Conservation (phyloP, 495 filamentous ascomycete species). For the Bacidia rubella region DNA sequence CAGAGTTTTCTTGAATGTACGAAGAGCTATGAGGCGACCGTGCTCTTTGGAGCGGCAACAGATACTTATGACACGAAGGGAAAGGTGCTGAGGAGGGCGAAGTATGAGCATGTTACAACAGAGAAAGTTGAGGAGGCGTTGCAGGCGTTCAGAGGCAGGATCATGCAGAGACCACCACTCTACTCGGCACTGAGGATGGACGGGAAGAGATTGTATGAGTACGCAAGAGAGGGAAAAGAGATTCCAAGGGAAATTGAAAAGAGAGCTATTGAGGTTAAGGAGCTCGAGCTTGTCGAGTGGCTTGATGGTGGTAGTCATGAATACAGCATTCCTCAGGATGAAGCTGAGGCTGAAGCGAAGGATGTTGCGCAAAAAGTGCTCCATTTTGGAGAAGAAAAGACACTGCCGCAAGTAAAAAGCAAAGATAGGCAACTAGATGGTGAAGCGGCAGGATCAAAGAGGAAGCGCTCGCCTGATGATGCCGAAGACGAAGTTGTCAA, state of each 20-base stretch:
- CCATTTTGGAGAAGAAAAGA: slow-evolving; percentile 25
- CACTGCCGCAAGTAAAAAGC: slow-evolving; percentile 12
- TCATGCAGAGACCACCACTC: slow-evolving; percentile 83
- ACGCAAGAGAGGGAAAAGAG: slow-evolving; percentile 76
- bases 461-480: slow-evolving; percentile 20
- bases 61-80: slow-evolving; percentile 83
- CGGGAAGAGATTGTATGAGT: slow-evolving; percentile 89
- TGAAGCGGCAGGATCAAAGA: slow-evolving; percentile 14
- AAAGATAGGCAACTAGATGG: slow-evolving; percentile 12
- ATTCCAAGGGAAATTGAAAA: slow-evolving; percentile 73
- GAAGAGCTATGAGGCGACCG: slow-evolving; percentile 80
- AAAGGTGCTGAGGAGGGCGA: slow-evolving; percentile 58
- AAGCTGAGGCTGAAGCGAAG: slow-evolving; percentile 59
- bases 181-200: slow-evolving; percentile 84
- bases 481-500: slow-evolving; percentile 21
- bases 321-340: slow-evolving; percentile 56
- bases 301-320: slow-evolving; percentile 69
- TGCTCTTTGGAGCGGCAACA: slow-evolving; percentile 83
- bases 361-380: slow-evolving; percentile 58
- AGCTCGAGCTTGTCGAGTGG: slow-evolving; percentile 76
- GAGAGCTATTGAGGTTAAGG: slow-evolving; percentile 58
- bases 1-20: slow-evolving; percentile 68
- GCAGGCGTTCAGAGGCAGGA: slow-evolving; percentile 63
- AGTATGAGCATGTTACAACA: slow-evolving; percentile 65
- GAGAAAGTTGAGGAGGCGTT: slow-evolving; percentile 66